Evolutionary conservation across 768 basidiomycete species (phyloP).

Genomic region (Mycena olivaceomarginata): DNA sequence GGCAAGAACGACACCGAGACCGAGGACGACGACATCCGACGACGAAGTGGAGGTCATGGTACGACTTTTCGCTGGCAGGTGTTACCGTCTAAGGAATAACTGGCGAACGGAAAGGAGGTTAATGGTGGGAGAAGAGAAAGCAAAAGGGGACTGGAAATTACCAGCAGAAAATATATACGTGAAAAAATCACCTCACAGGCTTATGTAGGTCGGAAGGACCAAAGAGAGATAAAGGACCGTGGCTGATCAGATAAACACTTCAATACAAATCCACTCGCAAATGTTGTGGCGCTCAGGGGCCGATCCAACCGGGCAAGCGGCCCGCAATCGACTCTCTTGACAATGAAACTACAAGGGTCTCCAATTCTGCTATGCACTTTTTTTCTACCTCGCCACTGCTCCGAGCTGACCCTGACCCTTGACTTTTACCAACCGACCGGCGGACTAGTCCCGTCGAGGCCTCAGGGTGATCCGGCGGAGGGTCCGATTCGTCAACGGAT

Average conservation of each 20-base stretch:
- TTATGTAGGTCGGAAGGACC: constrained; percentile 19
- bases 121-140: background rate
- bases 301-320: no score
- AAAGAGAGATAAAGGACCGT: constrained; percentile 26
- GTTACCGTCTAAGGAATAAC: constrained; percentile 48
- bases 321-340: no score
- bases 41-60: constrained; percentile 77
- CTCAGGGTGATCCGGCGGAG: background rate
- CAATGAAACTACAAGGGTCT: no score
- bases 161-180: constrained; percentile 10
- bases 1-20: constrained; percentile 84
- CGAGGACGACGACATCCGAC: constrained; percentile 84
- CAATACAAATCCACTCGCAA: background rate
- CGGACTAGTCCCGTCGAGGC: background rate
- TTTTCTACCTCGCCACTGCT: no score
- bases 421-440: background rate
- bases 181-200: background rate
- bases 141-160: constrained; percentile 1
- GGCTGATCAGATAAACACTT: constrained; percentile 32
- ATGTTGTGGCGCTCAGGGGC: no score
- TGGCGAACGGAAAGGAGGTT: constrained; percentile 57
- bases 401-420: no score
- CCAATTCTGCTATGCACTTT: no score
- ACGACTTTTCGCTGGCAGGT: background rate
- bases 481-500: background rate